These are phyloP conservation scores for Eutreptiella sp. DNA, from an alignment of 208 protist genomes.

Conservation along the genomic window DNA sequence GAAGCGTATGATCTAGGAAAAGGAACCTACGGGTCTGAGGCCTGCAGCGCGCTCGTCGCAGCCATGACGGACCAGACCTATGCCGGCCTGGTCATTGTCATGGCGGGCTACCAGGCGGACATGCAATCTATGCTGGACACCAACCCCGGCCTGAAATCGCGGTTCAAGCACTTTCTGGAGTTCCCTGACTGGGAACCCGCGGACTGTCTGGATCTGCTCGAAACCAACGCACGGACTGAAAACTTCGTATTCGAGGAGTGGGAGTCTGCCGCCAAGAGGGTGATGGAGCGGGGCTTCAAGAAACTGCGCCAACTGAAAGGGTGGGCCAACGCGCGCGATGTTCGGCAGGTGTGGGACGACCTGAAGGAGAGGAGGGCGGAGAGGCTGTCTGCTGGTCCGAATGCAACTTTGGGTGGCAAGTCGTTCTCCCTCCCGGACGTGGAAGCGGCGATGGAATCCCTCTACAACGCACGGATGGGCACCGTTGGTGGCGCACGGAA, in stretches of 20 bases:
- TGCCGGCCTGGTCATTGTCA: conserved; percentile 8
- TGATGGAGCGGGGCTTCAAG: no score
- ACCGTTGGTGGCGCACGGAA: no score
- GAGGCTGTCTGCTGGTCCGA: no score
- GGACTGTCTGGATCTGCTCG: not conserved
- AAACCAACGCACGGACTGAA: no score
- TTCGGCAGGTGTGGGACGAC: not conserved
- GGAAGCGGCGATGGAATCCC: no score
- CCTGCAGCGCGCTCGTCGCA: conserved; percentile 15
- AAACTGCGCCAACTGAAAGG: no score
- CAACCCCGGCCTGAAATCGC: conserved; percentile 16
- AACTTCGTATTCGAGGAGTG: no score
- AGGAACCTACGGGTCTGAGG: not conserved
- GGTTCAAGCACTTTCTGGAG: conserved; percentile 1
- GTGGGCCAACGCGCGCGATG: not conserved
- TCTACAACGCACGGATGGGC: no score
- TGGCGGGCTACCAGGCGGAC: conserved; percentile 23
- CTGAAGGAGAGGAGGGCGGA: no score
- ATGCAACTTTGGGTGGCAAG: no score
- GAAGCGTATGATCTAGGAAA: conserved; percentile 30
- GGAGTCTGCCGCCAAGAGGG: no score
- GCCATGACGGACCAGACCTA: conserved; percentile 20
- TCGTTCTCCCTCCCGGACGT: no score
- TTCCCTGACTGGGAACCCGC: conserved; percentile 8
- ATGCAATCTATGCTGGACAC: conserved; percentile 20